These are phyloP conservation scores for Diutina mesorugosa DNA, from an alignment of 1,139 yeast genomes.

Conservation along the genomic window DNA sequence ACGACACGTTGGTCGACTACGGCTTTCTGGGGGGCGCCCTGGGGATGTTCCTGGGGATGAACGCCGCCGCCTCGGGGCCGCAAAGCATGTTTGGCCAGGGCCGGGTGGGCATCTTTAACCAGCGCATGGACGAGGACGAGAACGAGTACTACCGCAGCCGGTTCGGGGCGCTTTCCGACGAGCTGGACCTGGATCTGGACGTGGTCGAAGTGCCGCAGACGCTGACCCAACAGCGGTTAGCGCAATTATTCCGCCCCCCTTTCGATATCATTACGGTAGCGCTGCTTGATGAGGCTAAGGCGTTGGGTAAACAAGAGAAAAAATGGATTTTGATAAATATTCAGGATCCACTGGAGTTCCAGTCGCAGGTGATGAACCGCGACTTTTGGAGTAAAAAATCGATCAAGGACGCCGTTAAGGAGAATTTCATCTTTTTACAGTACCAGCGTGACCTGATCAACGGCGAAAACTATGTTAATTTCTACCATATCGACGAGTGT, in stretches of 20 bases:
- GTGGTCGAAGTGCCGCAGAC: constrained; percentile 18
- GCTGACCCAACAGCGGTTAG: constrained; percentile 59
- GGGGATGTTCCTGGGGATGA: background rate
- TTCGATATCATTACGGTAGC: constrained; percentile 68
- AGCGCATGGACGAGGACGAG: constrained; percentile 24
- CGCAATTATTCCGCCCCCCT: constrained; percentile 82
- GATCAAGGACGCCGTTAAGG: constrained; percentile 51
- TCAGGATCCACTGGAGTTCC: constrained; percentile 75
- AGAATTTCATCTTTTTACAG: constrained; percentile 68
- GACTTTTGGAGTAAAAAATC: constrained; percentile 81
- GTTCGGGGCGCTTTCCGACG: background rate
- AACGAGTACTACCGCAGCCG: constrained; percentile 5
- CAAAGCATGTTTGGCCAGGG: constrained; percentile 26
- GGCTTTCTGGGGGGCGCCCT: background rate
- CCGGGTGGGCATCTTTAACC: constrained; percentile 31
- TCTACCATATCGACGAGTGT: constrained; percentile 50
- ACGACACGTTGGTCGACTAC: constrained; percentile 59
- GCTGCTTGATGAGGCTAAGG: constrained; percentile 61
- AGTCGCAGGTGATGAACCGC: constrained; percentile 80
- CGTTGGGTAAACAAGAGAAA: constrained; percentile 43
- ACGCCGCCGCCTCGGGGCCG: constrained; percentile 8
- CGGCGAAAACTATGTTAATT: constrained; percentile 58
- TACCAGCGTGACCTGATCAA: constrained; percentile 66
- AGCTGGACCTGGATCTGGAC: constrained; percentile 3
- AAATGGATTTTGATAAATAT: constrained; percentile 85